These are phyloP conservation scores for Lactifluus hygrophoroides DNA, from an alignment of 768 basidiomycete species.

Conservation along the genomic window DNA sequence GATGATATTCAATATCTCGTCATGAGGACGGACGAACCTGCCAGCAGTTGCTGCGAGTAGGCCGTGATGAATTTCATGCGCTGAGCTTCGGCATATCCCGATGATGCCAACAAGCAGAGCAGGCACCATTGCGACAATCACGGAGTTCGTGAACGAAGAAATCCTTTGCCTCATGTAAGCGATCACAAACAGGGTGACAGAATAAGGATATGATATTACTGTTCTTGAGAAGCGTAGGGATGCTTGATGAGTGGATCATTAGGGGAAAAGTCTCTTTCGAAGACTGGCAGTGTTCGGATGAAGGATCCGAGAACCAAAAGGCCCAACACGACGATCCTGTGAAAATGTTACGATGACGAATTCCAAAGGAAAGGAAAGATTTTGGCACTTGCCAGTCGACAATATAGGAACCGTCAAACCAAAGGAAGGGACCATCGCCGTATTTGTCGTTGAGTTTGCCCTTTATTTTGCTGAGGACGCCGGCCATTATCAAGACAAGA, in stretches of 20 bases:
- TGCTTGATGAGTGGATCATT: slow-evolving; percentile 46
- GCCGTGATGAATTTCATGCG: slow-evolving; percentile 50
- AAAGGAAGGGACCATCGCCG: slow-evolving; percentile 23
- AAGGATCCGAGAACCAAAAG: slow-evolving; percentile 38
- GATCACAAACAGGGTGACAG: not conserved
- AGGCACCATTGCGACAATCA: slow-evolving; percentile 41
- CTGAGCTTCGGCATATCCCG: slow-evolving; percentile 36
- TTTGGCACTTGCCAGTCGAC: slow-evolving; percentile 41
- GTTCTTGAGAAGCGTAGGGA: slow-evolving; percentile 16
- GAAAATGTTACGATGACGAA: slow-evolving; percentile 9
- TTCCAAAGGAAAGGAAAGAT: too few relatives aligned
- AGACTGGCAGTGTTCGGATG: slow-evolving; percentile 28
- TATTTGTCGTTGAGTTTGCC: slow-evolving; percentile 16
- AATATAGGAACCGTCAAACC: slow-evolving; percentile 35
- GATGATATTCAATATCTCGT: not conserved
- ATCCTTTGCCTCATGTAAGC: slow-evolving; percentile 32
- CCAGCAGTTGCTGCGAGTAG: slow-evolving; percentile 40
- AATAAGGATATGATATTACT: not conserved
- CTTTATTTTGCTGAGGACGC: not conserved
- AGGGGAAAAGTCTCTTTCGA: slow-evolving; percentile 24
- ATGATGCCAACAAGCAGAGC: slow-evolving; percentile 30
- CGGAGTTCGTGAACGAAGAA: slow-evolving; percentile 37
- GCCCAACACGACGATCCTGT: slow-evolving; percentile 28
- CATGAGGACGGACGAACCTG: slow-evolving; percentile 24
- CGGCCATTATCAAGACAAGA: too few relatives aligned